These are phyloP conservation scores for Psilocybe sp. DNA, from an alignment of 768 basidiomycete genomes.

Conservation along the genomic window DNA sequence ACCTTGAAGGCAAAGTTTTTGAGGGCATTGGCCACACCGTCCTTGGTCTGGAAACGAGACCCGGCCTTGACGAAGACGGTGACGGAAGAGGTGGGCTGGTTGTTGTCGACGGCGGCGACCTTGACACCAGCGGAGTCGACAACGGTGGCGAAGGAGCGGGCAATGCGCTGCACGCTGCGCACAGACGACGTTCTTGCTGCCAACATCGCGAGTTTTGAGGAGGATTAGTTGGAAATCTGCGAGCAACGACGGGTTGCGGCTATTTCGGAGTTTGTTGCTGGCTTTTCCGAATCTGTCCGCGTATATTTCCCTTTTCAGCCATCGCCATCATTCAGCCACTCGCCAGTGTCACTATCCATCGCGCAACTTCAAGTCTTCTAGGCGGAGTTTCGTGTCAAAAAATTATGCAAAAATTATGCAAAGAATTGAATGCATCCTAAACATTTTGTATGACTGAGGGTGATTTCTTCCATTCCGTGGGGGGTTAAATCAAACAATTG, in stretches of 20 bases:
- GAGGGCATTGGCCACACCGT: conserved; percentile 89
- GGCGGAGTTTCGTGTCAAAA: too few relatives aligned
- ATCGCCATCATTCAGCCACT: conserved; percentile 2
- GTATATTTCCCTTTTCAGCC: conserved; percentile 12
- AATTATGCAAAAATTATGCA: too few relatives aligned
- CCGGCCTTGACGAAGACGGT: conserved; percentile 93
- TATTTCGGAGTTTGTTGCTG: conserved; percentile 23
- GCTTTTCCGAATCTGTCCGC: conserved; percentile 25
- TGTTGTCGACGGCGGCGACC: conserved; percentile 81
- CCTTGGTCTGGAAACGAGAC: conserved; percentile 80
- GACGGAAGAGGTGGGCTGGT: conserved; percentile 80
- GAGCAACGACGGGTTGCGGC: conserved; percentile 15
- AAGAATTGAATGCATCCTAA: too few relatives aligned
- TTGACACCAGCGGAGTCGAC: conserved; percentile 80
- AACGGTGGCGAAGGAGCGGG: conserved; percentile 79
- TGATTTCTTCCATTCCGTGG: too few relatives aligned
- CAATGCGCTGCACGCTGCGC: conserved; percentile 54
- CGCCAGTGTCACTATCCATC: too few relatives aligned
- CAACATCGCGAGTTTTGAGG: conserved; percentile 47
- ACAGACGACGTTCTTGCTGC: conserved; percentile 57
- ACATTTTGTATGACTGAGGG: too few relatives aligned
- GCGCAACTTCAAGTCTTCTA: too few relatives aligned
- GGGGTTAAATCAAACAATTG: too few relatives aligned
- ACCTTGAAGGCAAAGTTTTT: conserved; percentile 99
- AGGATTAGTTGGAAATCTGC: conserved; percentile 23